Evolutionary conservation across 2,329 filamentous ascomycete species (phyloP), one percentile per base, ranked within the genome.

Genomic region (Xylariaceae sp.): DNA sequence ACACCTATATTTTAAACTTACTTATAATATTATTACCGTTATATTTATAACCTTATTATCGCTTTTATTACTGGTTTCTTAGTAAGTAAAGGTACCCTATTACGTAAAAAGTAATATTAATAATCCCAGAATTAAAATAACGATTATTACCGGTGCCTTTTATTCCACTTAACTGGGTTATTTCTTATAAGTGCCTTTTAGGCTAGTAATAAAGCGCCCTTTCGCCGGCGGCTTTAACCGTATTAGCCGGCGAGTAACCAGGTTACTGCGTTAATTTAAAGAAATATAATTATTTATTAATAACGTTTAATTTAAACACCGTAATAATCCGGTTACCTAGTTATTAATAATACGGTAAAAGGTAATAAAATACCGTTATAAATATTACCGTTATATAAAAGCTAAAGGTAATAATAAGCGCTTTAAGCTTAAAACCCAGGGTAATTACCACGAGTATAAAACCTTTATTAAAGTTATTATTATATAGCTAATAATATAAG

Each of bases 21-120:
- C n/a, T n/a, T n/a, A n/a, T n/a, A 17, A 41, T 38, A 13, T 35
- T 8, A 12, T 23, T 23, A 12, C 21, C 21, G 12, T 23, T 8
- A 23, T 23, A 23, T 23, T 23, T 23, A 23, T 8, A 12, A 12
- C 21, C 21, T 23, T 23, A 23, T 23, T 8, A 23, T 8, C 21
- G 12, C 8, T 7, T 12, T 23, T 8, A 23, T 7, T 23, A 23
- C 7, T 23, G 12, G 12, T 23, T 8, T 23, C 7, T 23, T 8
- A 23, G 21, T 7, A 23, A 23, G 12, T 23, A 8, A 23, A 7
- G 21, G 8, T 23, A 8, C 8, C 21, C 12, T 8, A 23, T 23
- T 8, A 23, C 21, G 21, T 7, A 23, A 23, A 23, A 23, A 23
- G 7, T 23, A 23, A 8, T 23, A 23, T 23, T 23, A 23, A 23